Evolutionary conservation across 257 asterid species (phyloP).

Genomic region (Solanum bukasovii): DNA sequence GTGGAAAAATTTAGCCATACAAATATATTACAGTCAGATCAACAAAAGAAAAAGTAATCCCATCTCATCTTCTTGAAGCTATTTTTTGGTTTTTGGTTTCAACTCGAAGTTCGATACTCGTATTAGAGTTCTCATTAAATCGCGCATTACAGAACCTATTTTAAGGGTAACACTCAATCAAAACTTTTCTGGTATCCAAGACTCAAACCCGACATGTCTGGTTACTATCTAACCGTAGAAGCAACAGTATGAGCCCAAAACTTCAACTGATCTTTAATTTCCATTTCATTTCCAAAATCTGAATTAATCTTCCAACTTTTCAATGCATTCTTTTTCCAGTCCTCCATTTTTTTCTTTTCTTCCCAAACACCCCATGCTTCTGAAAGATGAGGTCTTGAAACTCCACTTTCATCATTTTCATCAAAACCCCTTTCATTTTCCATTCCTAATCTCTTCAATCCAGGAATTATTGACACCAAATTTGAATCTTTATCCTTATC

Average conservation of each 20-base stretch:
- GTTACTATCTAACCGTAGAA: conserved; percentile 31
- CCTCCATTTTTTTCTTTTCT: not conserved
- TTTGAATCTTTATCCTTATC: conserved; percentile 42
- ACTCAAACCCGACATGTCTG: not conserved
- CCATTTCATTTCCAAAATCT: conserved; percentile 39
- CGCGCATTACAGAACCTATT: too few relatives aligned
- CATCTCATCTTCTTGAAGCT: not conserved
- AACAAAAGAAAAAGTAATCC: not conserved
- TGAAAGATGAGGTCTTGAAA: conserved; percentile 41
- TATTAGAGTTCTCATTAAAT: not conserved
- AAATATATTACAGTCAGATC: not conserved
- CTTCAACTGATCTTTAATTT: conserved; percentile 51
- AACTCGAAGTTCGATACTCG: not conserved
- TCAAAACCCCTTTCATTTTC: not conserved
- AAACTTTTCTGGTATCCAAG: too few relatives aligned
- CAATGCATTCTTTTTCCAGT: not conserved
- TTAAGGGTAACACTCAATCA: not conserved
- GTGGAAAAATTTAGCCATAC: not conserved
- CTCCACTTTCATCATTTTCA: not conserved
- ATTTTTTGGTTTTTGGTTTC: not conserved
- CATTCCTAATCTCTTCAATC: conserved; percentile 37
- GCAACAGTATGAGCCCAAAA: conserved; percentile 80
- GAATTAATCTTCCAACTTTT: conserved; percentile 38
- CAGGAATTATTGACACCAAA: conserved; percentile 51
- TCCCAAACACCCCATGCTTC: conserved; percentile 44